phyloP scores from a whole-genome alignment of 2,329 filamentous ascomycete genomes.

The Kalmusia sp. region DNA sequence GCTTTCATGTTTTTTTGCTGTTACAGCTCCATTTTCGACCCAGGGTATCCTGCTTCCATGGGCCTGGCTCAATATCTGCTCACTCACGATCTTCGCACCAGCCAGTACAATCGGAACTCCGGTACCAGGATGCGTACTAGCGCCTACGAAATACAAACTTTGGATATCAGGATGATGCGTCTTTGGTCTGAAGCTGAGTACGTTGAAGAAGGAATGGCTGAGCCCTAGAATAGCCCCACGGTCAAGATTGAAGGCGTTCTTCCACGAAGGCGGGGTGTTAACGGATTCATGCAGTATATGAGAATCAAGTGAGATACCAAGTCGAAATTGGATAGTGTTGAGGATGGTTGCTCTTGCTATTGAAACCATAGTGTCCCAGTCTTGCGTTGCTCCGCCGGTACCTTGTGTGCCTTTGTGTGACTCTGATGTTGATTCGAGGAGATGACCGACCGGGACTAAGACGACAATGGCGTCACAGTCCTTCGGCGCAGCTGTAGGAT shows the following conservation, averaged over 20 bases:
- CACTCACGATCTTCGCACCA: slow-evolving; percentile 68
- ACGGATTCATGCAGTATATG: slow-evolving; percentile 67
- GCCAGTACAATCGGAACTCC: slow-evolving; percentile 77
- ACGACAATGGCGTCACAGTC: slow-evolving; percentile 72
- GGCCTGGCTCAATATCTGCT: slow-evolving; percentile 57
- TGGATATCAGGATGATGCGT: slow-evolving; percentile 61
- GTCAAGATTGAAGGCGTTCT: slow-evolving; percentile 74
- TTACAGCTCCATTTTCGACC: slow-evolving; percentile 22
- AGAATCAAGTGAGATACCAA: slow-evolving; percentile 60
- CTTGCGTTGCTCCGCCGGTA: slow-evolving; percentile 55
- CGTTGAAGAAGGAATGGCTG: slow-evolving; percentile 76
- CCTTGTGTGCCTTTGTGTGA: slow-evolving; percentile 48
- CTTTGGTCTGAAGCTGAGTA: slow-evolving; percentile 69
- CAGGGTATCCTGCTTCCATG: slow-evolving; percentile 48
- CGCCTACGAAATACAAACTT: slow-evolving; percentile 74
- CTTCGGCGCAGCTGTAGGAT: slow-evolving; percentile 70
- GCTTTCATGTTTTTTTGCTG: slow-evolving; percentile 4
- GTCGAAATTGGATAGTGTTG: slow-evolving; percentile 65
- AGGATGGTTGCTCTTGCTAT: slow-evolving; percentile 68
- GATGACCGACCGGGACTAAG: slow-evolving; percentile 75
- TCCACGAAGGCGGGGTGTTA: slow-evolving; percentile 72
- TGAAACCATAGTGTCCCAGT: slow-evolving; percentile 68
- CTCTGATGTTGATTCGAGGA: slow-evolving; percentile 55
- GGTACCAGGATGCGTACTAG: slow-evolving; percentile 77
- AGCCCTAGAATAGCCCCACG: slow-evolving; percentile 76